phyloP scores from a whole-genome alignment of 495 filamentous ascomycete genomes.

The Talaromyces wortmannii region DNA sequence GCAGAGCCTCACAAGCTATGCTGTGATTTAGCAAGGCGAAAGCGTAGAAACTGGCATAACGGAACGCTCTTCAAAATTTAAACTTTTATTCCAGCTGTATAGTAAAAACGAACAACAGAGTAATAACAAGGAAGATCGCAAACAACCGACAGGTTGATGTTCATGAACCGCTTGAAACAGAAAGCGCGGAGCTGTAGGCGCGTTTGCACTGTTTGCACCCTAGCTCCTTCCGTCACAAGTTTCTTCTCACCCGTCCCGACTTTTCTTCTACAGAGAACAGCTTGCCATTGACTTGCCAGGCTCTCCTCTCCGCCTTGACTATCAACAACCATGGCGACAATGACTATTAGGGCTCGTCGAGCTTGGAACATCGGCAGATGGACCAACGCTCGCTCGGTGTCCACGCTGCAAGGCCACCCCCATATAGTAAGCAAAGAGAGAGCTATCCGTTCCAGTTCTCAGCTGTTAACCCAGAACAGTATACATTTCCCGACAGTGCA shows the following conservation, averaged over 20 bases:
- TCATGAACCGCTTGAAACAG: too few species aligned
- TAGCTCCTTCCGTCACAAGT: background rate
- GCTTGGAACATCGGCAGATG: slow-evolving; percentile 9
- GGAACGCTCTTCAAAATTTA: background rate
- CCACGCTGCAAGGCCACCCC: slow-evolving; percentile 47
- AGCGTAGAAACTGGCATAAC: background rate
- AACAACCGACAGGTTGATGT: too few species aligned
- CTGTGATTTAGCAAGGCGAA: background rate
- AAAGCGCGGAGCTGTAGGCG: background rate
- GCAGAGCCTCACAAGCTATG: background rate
- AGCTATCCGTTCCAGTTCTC: background rate
- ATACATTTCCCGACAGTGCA: slow-evolving; percentile 53
- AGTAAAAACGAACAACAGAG: too few species aligned
- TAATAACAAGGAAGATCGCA: too few species aligned
- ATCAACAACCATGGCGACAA: background rate
- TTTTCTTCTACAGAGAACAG: background rate
- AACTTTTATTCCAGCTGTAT: too few species aligned
- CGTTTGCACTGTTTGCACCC: slow-evolving; percentile 3
- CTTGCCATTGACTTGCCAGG: background rate
- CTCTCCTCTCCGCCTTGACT: background rate
- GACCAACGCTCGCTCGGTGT: slow-evolving; percentile 31
- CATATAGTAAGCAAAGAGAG: slow-evolving; percentile 39
- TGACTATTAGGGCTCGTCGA: background rate
- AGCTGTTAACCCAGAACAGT: slow-evolving; percentile 43
- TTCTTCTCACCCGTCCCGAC: background rate